These are phyloP conservation scores for Mortierella sp. DNA, from an alignment of 371 early-diverging fungal species.

Conservation along the genomic window DNA sequence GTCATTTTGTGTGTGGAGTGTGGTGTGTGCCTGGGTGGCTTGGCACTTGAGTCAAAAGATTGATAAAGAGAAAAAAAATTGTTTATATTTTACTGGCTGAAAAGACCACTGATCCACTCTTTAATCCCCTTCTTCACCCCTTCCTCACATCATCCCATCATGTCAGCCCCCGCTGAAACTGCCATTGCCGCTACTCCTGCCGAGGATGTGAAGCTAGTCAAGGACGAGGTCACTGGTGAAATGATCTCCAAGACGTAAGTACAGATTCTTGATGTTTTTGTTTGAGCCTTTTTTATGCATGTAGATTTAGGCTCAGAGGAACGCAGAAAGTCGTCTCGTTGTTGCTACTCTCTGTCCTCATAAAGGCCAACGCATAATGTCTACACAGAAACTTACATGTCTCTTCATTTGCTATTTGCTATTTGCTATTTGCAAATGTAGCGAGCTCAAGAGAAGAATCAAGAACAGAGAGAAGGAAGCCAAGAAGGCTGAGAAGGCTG, in stretches of 20 bases:
- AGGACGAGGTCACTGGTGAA: slow-evolving; percentile 94
- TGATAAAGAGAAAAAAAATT: too few relatives aligned
- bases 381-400: too few relatives aligned
- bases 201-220: slow-evolving; percentile 73
- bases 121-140: not conserved
- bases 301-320: too few relatives aligned
- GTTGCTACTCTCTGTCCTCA: not conserved
- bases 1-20: too few relatives aligned
- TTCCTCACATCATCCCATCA: slow-evolving; percentile 1
- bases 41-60: too few relatives aligned
- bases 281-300: not conserved
- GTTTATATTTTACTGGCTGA: too few relatives aligned
- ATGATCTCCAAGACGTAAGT: slow-evolving; percentile 93
- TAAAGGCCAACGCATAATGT: too few relatives aligned
- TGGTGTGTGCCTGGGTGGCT: too few relatives aligned
- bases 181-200: slow-evolving; percentile 16
- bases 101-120: not conserved
- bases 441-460: slow-evolving; percentile 93
- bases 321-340: too few relatives aligned
- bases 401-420: too few relatives aligned
- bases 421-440: slow-evolving; percentile 54
- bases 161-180: slow-evolving; percentile 42
- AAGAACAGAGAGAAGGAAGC: slow-evolving; percentile 92
- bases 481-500: slow-evolving; percentile 77
- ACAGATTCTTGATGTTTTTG: not conserved